phyloP scores from a whole-genome alignment of 2,329 filamentous ascomycete genomes.

The Geosmithia morbida region DNA sequence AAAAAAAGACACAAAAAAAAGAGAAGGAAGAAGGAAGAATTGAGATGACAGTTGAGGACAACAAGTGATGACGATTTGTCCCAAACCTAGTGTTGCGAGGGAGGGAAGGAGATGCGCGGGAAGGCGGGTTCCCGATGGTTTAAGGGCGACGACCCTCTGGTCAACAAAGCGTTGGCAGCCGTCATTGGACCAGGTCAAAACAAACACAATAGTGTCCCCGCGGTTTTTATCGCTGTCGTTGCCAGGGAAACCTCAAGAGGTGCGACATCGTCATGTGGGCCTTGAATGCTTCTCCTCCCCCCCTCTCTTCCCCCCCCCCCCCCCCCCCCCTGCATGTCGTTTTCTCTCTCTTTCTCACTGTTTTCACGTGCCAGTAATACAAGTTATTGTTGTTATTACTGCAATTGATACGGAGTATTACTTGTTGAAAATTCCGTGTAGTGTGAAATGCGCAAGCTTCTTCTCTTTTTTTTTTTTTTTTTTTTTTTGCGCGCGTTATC shows the following conservation, averaged over 20 bases:
- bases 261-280: background rate
- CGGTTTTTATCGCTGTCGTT: slow-evolving; percentile 1
- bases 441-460: too few relatives aligned
- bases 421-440: too few relatives aligned
- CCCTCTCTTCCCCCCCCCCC: too few relatives aligned
- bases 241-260: background rate
- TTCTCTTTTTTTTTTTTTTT: too few relatives aligned
- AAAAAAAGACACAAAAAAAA: background rate
- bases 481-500: too few relatives aligned
- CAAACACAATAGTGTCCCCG: slow-evolving; percentile 1
- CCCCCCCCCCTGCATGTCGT: background rate
- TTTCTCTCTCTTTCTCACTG: background rate
- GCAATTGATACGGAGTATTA: background rate
- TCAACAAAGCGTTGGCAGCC: background rate
- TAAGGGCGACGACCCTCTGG: background rate
- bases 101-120: background rate
- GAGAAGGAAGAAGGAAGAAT: too few relatives aligned
- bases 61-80: background rate
- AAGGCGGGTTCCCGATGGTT: background rate
- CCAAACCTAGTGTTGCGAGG: background rate
- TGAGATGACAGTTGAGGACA: background rate
- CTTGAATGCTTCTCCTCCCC: too few relatives aligned
- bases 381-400: background rate
- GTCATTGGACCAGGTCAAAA: background rate
- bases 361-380: too few relatives aligned